Percentiles rank a stretch among this genome's conserved stretches.
These are phyloP conservation scores for Peronospora farinosa DNA, from an alignment of 352 stramenopile species.

Conservation along the genomic window DNA sequence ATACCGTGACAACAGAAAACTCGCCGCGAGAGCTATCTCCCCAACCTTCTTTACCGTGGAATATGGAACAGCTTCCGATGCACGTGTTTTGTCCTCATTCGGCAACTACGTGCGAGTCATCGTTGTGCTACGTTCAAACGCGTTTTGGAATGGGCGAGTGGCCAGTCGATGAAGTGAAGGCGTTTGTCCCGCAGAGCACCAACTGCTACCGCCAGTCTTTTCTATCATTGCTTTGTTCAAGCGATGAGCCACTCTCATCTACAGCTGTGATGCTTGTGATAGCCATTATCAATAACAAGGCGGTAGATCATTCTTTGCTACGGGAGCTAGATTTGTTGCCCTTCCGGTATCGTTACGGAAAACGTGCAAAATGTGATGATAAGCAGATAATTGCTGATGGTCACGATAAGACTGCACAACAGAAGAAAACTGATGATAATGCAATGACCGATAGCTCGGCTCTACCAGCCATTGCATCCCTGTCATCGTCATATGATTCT, in stretches of 20 bases:
- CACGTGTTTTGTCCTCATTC: constrained; percentile 60
- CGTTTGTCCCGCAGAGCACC: constrained; percentile 31
- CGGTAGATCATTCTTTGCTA: constrained; percentile 55
- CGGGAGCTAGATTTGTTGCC: constrained; percentile 57
- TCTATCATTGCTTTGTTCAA: constrained; percentile 52
- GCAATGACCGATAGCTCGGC: constrained; percentile 4
- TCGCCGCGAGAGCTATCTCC: constrained; percentile 9
- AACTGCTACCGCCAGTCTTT: constrained; percentile 66
- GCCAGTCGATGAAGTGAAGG: constrained; percentile 63
- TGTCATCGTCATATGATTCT: constrained; percentile 24
- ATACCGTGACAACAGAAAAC: constrained; percentile 7
- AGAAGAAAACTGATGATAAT: constrained; percentile 7
- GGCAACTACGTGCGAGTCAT: constrained; percentile 41
- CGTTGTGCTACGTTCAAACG: constrained; percentile 73
- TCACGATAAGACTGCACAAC: constrained; percentile 1
- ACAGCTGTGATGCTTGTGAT: constrained; percentile 54
- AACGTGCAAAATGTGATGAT: constrained; percentile 1
- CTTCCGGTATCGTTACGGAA: constrained; percentile 34
- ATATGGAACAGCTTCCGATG: constrained; percentile 29
- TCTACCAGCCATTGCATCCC: constrained; percentile 14
- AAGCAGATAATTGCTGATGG: neutral
- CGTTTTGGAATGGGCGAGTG: constrained; percentile 73
- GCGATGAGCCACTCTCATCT: constrained; percentile 56
- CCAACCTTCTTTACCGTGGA: constrained; percentile 24
- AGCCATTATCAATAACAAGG: constrained; percentile 57